Evolutionary conservation across 139 green algal genomes (phyloP).

Genomic region (Limnomonas spitsbergensis): DNA sequence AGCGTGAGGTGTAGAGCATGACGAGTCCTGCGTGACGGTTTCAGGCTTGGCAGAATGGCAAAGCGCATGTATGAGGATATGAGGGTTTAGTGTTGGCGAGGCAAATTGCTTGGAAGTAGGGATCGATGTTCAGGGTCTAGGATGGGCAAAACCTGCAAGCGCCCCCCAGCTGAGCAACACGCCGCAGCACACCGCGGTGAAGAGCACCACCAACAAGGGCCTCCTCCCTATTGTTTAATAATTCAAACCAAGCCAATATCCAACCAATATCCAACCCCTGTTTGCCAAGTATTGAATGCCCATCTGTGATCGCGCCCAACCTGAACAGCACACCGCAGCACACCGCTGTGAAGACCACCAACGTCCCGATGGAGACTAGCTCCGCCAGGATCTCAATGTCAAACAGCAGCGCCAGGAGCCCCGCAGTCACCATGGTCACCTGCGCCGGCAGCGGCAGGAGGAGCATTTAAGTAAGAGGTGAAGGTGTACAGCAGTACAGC

Average conservation of each 20-base stretch:
- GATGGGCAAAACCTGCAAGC: too few relatives aligned
- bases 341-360: conserved; percentile 80
- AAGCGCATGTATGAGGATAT: too few relatives aligned
- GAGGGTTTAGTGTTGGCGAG: too few relatives aligned
- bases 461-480: conserved; percentile 16
- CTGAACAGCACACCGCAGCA: conserved; percentile 53
- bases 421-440: conserved; percentile 46
- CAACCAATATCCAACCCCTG: not conserved
- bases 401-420: conserved; percentile 69
- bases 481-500: not conserved
- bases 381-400: conserved; percentile 79
- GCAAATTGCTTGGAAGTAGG: too few relatives aligned
- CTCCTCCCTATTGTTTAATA: not conserved
- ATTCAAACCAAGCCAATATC: not conserved
- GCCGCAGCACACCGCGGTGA: not conserved
- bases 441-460: conserved; percentile 15
- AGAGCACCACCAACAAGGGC: not conserved
- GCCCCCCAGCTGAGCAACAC: not conserved
- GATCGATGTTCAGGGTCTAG: too few relatives aligned
- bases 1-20: too few relatives aligned
- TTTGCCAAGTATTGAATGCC: not conserved
- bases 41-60: too few relatives aligned
- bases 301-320: conserved; percentile 1
- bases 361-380: conserved; percentile 83
- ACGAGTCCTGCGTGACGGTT: too few relatives aligned